phyloP scores from a whole-genome alignment of 2,329 filamentous ascomycete genomes.

The Pseudogymnoascus sp. region DNA sequence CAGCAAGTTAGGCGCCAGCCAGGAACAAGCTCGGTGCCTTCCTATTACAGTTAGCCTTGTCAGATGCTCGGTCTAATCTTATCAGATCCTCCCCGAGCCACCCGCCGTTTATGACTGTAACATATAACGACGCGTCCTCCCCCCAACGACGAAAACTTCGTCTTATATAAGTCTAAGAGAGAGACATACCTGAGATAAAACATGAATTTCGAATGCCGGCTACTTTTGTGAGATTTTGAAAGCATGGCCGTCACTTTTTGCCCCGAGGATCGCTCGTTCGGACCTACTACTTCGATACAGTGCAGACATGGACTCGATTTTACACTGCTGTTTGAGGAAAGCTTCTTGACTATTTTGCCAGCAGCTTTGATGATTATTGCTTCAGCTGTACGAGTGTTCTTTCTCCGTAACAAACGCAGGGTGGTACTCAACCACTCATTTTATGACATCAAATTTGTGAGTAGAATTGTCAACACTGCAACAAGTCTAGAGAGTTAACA shows the following conservation, averaged over 20 bases:
- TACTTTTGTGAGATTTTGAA: neutral
- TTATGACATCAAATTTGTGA: neutral
- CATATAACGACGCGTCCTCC: neutral
- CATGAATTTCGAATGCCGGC: neutral
- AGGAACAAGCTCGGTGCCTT: neutral
- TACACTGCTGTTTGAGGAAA: neutral
- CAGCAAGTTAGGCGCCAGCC: neutral
- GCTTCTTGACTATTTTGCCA: neutral
- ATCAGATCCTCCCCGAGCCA: neutral
- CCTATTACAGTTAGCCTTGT: neutral
- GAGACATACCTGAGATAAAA: neutral
- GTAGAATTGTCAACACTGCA: neutral
- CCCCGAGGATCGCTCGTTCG: neutral
- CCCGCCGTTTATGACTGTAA: neutral
- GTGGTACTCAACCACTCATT: neutral
- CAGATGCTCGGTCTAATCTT: neutral
- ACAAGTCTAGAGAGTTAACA: neutral
- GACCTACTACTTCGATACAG: neutral
- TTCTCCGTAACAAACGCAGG: neutral
- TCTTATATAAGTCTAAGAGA: neutral
- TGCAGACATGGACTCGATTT: conserved; percentile 5
- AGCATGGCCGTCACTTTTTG: neutral
- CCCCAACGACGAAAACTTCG: neutral
- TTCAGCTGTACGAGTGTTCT: neutral
- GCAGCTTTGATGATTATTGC: neutral